These are phyloP conservation scores for Calocybe gambosa DNA, from an alignment of 1,284 basidiomycete genomes.

Conservation along the genomic window DNA sequence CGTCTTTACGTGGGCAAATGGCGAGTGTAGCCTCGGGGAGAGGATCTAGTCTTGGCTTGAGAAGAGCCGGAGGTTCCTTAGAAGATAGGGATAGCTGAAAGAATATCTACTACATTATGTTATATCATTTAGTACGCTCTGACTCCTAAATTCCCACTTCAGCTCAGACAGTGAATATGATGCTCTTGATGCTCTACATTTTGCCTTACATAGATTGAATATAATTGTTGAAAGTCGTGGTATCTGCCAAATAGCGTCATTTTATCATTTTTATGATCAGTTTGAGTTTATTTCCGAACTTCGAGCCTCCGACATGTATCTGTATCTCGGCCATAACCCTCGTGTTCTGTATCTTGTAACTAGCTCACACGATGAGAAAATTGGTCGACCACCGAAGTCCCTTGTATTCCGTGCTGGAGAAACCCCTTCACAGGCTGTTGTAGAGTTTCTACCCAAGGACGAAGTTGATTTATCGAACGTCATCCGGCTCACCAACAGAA, in stretches of 20 bases:
- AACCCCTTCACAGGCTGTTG: conserved; percentile 60
- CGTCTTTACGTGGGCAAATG: conserved; percentile 18
- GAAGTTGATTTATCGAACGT: conserved; percentile 65
- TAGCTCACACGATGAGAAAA: conserved; percentile 54
- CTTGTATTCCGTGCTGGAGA: conserved; percentile 68
- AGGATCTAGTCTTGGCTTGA: conserved; percentile 23
- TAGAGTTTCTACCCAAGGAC: conserved; percentile 74
- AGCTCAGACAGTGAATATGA: neutral
- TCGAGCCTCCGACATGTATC: conserved; percentile 42
- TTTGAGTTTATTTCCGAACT: neutral
- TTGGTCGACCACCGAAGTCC: conserved; percentile 51
- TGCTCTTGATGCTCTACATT: neutral
- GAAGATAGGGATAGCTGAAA: conserved; percentile 20
- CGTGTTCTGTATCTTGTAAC: conserved; percentile 70
- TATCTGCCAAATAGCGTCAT: neutral
- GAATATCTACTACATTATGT: too few relatives aligned
- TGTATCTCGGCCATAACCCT: conserved; percentile 62
- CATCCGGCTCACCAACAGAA: conserved; percentile 55
- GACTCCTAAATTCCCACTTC: neutral
- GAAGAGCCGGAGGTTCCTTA: conserved; percentile 21
- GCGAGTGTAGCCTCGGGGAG: conserved; percentile 14
- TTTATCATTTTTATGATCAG: neutral
- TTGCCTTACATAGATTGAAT: too few relatives aligned
- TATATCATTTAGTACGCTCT: too few relatives aligned
- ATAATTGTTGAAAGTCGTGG: neutral